A percentile compares a stretch with the other conserved stretches of the same genome.
Conservation (phyloP, 2,329 filamentous ascomycete genomes). For the Samsoniella hepiali region DNA sequence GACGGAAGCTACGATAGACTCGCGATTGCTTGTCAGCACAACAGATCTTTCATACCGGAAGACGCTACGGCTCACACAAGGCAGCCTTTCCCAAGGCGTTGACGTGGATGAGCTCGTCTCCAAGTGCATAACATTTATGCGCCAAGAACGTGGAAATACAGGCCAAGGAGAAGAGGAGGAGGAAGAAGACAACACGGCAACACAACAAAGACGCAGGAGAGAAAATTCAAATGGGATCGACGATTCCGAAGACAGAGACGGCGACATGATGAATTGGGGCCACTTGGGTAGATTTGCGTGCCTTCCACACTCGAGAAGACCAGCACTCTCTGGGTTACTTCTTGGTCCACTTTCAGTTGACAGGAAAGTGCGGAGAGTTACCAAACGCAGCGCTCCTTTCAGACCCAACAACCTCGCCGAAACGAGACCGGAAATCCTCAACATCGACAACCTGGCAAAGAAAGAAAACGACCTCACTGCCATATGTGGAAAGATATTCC, state of each 20-base stretch:
- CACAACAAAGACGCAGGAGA: slow-evolving; percentile 26
- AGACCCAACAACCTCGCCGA: slow-evolving; percentile 65
- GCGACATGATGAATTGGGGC: slow-evolving; percentile 81
- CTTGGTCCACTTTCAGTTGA: slow-evolving; percentile 86
- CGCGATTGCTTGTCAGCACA: slow-evolving; percentile 75
- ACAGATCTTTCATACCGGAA: slow-evolving; percentile 80
- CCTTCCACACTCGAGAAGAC: slow-evolving; percentile 68
- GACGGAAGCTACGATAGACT: slow-evolving; percentile 85
- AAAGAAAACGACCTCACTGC: slow-evolving; percentile 76
- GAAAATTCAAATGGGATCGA: slow-evolving; percentile 31
- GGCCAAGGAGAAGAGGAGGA: slow-evolving; percentile 46
- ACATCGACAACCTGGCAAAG: slow-evolving; percentile 68
- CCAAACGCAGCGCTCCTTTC: slow-evolving; percentile 68
- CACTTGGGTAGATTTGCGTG: slow-evolving; percentile 76
- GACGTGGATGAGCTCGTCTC: slow-evolving; percentile 90
- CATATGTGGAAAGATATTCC: slow-evolving; percentile 72
- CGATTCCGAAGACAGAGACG: slow-evolving; percentile 56
- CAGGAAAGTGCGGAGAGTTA: slow-evolving; percentile 71
- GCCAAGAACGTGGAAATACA: slow-evolving; percentile 54
- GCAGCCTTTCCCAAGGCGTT: slow-evolving; percentile 69
- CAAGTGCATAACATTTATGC: slow-evolving; percentile 88
- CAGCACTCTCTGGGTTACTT: slow-evolving; percentile 77
- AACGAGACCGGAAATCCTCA: slow-evolving; percentile 74
- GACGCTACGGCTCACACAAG: slow-evolving; percentile 69
- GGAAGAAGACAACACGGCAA: slow-evolving; percentile 41